A percentile compares a stretch with the other conserved stretches of the same genome.
Evolutionary conservation across 108 stramenopile genomes (phyloP).

Genomic region (Aurantiochytrium sp.): DNA sequence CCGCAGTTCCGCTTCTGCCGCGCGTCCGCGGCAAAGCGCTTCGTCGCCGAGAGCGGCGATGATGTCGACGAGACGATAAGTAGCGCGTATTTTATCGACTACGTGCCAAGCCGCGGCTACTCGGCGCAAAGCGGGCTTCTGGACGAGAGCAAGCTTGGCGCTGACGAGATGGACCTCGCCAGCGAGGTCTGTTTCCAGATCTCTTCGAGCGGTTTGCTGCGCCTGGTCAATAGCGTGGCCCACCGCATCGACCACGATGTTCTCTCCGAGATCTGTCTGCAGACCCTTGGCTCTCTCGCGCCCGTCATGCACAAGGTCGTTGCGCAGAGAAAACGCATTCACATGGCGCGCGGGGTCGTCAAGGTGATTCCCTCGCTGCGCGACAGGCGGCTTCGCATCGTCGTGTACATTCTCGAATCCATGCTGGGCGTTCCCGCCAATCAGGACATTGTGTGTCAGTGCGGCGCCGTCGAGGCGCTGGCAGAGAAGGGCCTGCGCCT

Average conservation of each 20-base stretch:
- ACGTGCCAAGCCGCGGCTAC: neutral
- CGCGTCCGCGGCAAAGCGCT: neutral
- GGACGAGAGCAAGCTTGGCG: neutral
- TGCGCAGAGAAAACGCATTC: neutral
- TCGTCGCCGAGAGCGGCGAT: too few species aligned
- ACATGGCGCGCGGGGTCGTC: neutral
- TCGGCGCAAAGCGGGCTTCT: neutral
- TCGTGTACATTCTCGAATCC: neutral
- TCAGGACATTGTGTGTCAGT: neutral
- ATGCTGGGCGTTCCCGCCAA: neutral
- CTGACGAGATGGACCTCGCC: neutral
- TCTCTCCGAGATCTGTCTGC: neutral
- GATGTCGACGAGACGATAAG: too few species aligned
- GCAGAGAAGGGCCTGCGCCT: neutral
- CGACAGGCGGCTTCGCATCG: neutral
- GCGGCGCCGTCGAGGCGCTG: neutral
- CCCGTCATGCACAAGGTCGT: neutral
- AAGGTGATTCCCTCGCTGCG: neutral
- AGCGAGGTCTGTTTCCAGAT: neutral
- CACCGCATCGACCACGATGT: neutral
- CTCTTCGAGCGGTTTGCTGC: neutral
- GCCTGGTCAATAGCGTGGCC: neutral
- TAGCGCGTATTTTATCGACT: neutral
- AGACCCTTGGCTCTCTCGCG: neutral
- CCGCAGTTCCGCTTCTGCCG: neutral